These are phyloP conservation scores for Cryptococcus sp. DNA, from an alignment of 1,284 basidiomycete genomes.

Conservation along the genomic window DNA sequence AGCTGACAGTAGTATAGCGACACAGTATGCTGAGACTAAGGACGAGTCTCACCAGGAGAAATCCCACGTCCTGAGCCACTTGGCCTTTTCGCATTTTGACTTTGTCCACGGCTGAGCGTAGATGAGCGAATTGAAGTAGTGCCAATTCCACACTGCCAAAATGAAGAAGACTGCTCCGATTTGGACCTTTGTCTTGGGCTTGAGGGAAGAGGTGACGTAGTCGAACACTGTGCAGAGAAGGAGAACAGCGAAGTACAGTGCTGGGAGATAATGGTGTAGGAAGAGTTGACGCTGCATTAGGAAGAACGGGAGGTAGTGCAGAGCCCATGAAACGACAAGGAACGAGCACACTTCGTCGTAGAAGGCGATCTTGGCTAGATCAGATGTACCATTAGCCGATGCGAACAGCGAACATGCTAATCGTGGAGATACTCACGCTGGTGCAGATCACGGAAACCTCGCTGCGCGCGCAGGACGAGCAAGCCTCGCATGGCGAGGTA, in stretches of 20 bases:
- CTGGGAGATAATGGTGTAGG: constrained; percentile 95
- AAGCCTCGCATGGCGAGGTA: constrained; percentile 73
- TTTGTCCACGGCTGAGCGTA: constrained; percentile 90
- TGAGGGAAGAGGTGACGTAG: constrained; percentile 73
- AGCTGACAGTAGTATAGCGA: too few species aligned
- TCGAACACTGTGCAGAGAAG: constrained; percentile 80
- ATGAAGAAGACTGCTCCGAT: constrained; percentile 72
- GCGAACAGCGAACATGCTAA: neutral
- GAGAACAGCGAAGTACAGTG: constrained; percentile 90
- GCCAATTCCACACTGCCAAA: constrained; percentile 75
- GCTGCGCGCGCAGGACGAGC: constrained; percentile 82
- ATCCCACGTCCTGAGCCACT: constrained; percentile 93
- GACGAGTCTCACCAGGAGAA: constrained; percentile 74
- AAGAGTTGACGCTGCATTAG: constrained; percentile 95
- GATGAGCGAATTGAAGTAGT: constrained; percentile 75
- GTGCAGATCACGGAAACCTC: constrained; percentile 87
- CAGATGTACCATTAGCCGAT: constrained; percentile 7
- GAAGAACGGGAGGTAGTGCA: constrained; percentile 96
- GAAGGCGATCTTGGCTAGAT: constrained; percentile 77
- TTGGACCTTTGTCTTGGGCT: constrained; percentile 74
- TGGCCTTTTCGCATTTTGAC: constrained; percentile 70
- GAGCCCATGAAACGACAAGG: constrained; percentile 86
- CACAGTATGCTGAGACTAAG: constrained; percentile 5
- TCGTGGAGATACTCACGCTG: constrained; percentile 65
- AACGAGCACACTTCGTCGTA: constrained; percentile 91